These are phyloP conservation scores for Casaregolazyma suthepensis DNA, from an alignment of 1,139 yeast genomes.

Conservation along the genomic window DNA sequence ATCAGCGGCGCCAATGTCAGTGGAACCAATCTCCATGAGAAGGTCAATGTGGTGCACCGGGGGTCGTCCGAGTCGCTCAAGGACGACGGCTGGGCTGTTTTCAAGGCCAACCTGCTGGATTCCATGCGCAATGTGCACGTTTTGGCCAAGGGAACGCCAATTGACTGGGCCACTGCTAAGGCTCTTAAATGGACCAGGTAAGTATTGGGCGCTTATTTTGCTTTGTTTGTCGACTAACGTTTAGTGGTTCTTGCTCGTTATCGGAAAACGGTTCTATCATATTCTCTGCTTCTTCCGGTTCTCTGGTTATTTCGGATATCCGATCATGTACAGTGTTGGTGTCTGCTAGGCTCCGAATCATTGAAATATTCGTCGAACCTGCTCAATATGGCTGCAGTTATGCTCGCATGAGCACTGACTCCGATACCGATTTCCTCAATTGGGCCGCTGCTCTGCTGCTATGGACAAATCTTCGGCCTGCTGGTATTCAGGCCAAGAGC, in stretches of 20 bases:
- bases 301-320: slow-evolving; percentile 16
- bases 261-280: slow-evolving; percentile 1
- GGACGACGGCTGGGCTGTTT: slow-evolving; percentile 11
- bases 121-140: slow-evolving; percentile 18
- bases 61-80: background rate
- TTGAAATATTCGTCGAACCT: slow-evolving; percentile 20
- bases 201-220: background rate
- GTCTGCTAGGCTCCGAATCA: slow-evolving; percentile 18
- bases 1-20: background rate
- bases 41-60: background rate
- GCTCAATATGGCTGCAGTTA: slow-evolving; percentile 17
- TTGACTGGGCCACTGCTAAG: slow-evolving; percentile 21
- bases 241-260: slow-evolving; percentile 3
- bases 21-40: background rate
- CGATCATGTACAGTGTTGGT: slow-evolving; percentile 19
- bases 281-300: slow-evolving; percentile 13
- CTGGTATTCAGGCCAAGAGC: slow-evolving; percentile 22
- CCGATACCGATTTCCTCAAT: slow-evolving; percentile 21
- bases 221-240: background rate
- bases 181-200: slow-evolving; percentile 16
- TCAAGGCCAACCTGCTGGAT: slow-evolving; percentile 10
- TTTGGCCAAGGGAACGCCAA: slow-evolving; percentile 17
- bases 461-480: slow-evolving; percentile 24
- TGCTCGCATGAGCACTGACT: slow-evolving; percentile 19
- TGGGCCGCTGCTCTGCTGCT: slow-evolving; percentile 22